phyloP scores from a whole-genome alignment of 257 asterid species.

The Galeopsis tetrahit region DNA sequence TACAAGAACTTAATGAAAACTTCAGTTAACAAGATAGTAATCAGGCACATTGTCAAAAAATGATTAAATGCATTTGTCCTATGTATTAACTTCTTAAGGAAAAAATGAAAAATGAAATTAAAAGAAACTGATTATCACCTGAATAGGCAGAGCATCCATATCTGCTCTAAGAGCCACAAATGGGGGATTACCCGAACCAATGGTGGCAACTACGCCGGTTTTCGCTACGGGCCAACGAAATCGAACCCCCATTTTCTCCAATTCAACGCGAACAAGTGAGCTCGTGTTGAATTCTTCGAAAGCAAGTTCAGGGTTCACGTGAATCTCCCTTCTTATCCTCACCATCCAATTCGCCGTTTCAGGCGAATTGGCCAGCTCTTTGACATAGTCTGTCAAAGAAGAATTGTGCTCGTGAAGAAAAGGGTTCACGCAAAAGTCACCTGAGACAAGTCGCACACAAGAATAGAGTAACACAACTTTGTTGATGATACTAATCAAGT shows the following conservation, averaged over 20 bases:
- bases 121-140: conserved; percentile 33
- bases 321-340: conserved; percentile 50
- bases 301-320: conserved; percentile 59
- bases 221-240: conserved; percentile 62
- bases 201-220: conserved; percentile 52
- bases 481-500: neutral
- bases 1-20: neutral
- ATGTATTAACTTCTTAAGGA: neutral
- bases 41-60: too few species aligned
- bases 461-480: neutral
- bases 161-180: conserved; percentile 70
- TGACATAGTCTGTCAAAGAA: conserved; percentile 32
- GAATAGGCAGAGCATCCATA: conserved; percentile 65
- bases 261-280: conserved; percentile 46
- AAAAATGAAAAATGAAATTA: neutral
- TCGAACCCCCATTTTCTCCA: conserved; percentile 49
- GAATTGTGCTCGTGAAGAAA: conserved; percentile 29
- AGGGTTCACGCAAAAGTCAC: conserved; percentile 18
- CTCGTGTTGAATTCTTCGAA: conserved; percentile 55
- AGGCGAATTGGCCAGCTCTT: conserved; percentile 36
- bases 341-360: conserved; percentile 49
- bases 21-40: too few species aligned
- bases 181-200: conserved; percentile 58
- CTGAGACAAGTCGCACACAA: neutral
- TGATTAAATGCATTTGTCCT: neutral